Evolutionary conservation across 1,284 basidiomycete genomes (phyloP).

Genomic region (Abortiporus biennis): DNA sequence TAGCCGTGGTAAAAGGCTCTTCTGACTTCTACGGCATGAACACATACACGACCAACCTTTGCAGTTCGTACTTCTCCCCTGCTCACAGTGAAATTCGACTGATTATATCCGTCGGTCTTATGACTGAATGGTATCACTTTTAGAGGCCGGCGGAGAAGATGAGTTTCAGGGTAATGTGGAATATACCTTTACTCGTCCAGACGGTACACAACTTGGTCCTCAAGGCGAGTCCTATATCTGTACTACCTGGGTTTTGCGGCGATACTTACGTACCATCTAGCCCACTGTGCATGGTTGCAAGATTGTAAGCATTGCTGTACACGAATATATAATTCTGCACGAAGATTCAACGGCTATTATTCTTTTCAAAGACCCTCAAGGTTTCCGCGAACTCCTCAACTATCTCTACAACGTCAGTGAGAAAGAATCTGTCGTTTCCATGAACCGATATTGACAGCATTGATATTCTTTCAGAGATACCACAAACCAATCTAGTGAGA

Average conservation of each 20-base stretch:
- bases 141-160: slow-evolving; percentile 54
- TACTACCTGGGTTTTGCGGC: neutral
- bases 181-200: slow-evolving; percentile 54
- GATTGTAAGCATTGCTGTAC: slow-evolving; percentile 36
- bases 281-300: slow-evolving; percentile 59
- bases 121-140: too few relatives aligned
- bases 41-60: slow-evolving; percentile 69
- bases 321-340: neutral
- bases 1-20: slow-evolving; percentile 56
- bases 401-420: slow-evolving; percentile 56
- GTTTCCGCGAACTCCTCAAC: slow-evolving; percentile 60
- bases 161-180: slow-evolving; percentile 63
- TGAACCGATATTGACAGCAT: neutral
- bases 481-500: slow-evolving; percentile 58
- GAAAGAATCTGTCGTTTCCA: neutral
- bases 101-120: neutral
- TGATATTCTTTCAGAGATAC: slow-evolving; percentile 35
- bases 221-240: slow-evolving; percentile 55
- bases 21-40: slow-evolving; percentile 72
- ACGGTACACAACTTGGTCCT: slow-evolving; percentile 63
- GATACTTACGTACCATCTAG: slow-evolving; percentile 22
- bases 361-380: slow-evolving; percentile 43
- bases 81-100: slow-evolving; percentile 2
- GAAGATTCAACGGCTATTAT: slow-evolving; percentile 8
- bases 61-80: slow-evolving; percentile 37